Evolutionary conservation across 1,139 yeast species (phyloP).

Genomic region (Casaregolazyma lundiana): DNA sequence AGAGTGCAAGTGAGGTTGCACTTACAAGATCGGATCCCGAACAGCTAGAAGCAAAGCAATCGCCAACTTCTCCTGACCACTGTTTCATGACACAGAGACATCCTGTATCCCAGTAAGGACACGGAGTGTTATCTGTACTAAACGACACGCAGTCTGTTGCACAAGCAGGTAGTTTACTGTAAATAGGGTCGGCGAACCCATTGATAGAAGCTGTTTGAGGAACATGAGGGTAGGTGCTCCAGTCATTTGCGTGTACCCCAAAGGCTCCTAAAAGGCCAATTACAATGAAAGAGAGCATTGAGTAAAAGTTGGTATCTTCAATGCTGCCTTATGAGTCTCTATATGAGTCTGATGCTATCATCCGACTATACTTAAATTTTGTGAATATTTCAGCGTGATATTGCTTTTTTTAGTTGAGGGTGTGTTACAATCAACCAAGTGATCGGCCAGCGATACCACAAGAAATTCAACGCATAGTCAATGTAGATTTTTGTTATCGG

Average conservation of each 20-base stretch:
- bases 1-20: constrained; percentile 43
- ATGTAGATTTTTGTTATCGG: too few species aligned
- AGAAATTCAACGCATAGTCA: too few species aligned
- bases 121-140: constrained; percentile 22
- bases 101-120: constrained; percentile 56
- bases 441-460: too few species aligned
- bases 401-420: too few species aligned
- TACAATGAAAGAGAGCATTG: background rate
- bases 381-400: too few species aligned
- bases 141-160: constrained; percentile 37
- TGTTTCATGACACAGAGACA: constrained; percentile 49
- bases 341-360: too few species aligned
- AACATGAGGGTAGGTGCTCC: constrained; percentile 44
- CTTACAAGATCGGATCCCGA: constrained; percentile 38
- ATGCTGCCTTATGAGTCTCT: too few species aligned
- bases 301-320: too few species aligned
- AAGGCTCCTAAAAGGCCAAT: background rate
- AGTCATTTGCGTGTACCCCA: constrained; percentile 24
- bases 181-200: constrained; percentile 50
- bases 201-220: constrained; percentile 48
- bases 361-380: too few species aligned
- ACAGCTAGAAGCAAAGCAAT: constrained; percentile 43
- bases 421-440: too few species aligned
- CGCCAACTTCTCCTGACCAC: constrained; percentile 45
- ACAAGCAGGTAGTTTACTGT: constrained; percentile 40